Evolutionary conservation across 2,329 filamentous ascomycete genomes (phyloP).

Genomic region (Ophiosphaerella korrae): DNA sequence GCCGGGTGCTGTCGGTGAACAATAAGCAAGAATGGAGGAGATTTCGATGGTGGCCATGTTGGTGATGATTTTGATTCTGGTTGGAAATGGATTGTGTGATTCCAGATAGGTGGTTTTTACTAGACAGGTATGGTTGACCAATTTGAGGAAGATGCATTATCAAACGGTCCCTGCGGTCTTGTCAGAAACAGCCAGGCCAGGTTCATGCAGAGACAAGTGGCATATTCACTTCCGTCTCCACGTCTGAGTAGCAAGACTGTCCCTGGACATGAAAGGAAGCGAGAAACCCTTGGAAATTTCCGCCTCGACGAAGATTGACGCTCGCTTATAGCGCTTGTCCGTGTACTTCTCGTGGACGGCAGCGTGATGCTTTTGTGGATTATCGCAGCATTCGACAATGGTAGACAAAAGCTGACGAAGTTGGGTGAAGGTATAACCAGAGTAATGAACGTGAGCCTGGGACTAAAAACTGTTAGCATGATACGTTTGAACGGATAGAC

Average conservation of each 20-base stretch:
- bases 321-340: constrained; percentile 84
- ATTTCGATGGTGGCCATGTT: constrained; percentile 33
- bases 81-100: constrained; percentile 10
- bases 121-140: constrained; percentile 17
- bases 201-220: constrained; percentile 22
- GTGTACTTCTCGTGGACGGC: constrained; percentile 93
- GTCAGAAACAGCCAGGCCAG: constrained; percentile 35
- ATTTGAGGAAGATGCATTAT: constrained; percentile 21
- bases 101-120: constrained; percentile 13
- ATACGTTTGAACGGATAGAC: neutral
- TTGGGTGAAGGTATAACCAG: constrained; percentile 87
- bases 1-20: constrained; percentile 37
- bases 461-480: constrained; percentile 62
- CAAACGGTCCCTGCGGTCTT: constrained; percentile 25
- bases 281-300: constrained; percentile 69
- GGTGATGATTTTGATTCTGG: constrained; percentile 20
- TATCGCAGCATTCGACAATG: constrained; percentile 86
- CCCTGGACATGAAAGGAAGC: constrained; percentile 50
- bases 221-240: constrained; percentile 48
- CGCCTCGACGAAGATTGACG: constrained; percentile 77
- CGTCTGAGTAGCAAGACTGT: constrained; percentile 42
- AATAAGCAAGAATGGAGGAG: constrained; percentile 48
- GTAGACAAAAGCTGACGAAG: constrained; percentile 76
- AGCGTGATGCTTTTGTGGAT: constrained; percentile 78
- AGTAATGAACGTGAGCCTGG: constrained; percentile 85